These are phyloP conservation scores for Echria macrotheca DNA, from an alignment of 495 filamentous ascomycete species.

Conservation along the genomic window DNA sequence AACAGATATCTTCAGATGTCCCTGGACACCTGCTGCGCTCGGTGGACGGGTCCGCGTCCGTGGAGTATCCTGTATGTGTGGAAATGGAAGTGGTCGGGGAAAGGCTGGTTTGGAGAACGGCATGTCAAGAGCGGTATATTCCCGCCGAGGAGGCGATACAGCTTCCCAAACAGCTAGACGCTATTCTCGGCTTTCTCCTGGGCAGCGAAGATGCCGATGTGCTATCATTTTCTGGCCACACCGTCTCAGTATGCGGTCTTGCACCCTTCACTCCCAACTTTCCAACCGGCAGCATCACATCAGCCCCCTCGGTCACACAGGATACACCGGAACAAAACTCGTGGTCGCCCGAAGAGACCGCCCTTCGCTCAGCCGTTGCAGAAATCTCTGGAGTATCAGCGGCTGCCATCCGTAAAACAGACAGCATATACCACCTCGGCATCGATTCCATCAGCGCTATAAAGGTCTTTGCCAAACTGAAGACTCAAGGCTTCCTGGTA, in stretches of 20 bases:
- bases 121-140: slow-evolving; percentile 54
- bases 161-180: slow-evolving; percentile 51
- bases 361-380: slow-evolving; percentile 57
- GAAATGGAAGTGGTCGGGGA: slow-evolving; percentile 62
- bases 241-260: slow-evolving; percentile 52
- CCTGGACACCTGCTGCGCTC: slow-evolving; percentile 41
- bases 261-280: too few relatives aligned
- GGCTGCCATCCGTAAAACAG: slow-evolving; percentile 53
- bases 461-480: slow-evolving; percentile 59
- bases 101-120: slow-evolving; percentile 59
- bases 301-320: too few relatives aligned
- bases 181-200: slow-evolving; percentile 49
- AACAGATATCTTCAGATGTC: slow-evolving; percentile 38
- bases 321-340: too few relatives aligned
- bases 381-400: slow-evolving; percentile 56
- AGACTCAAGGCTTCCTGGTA: slow-evolving; percentile 52
- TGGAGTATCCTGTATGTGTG: slow-evolving; percentile 74
- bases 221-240: slow-evolving; percentile 42
- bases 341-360: slow-evolving; percentile 43
- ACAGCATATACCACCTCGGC: slow-evolving; percentile 78
- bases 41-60: slow-evolving; percentile 51
- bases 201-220: slow-evolving; percentile 39
- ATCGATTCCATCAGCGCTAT: slow-evolving; percentile 89
- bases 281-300: too few relatives aligned
- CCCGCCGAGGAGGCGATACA: slow-evolving; percentile 30